Base-by-base conservation (phyloP, 805 yeast genomes). In the Metschnikowia kofuensis region DNA sequence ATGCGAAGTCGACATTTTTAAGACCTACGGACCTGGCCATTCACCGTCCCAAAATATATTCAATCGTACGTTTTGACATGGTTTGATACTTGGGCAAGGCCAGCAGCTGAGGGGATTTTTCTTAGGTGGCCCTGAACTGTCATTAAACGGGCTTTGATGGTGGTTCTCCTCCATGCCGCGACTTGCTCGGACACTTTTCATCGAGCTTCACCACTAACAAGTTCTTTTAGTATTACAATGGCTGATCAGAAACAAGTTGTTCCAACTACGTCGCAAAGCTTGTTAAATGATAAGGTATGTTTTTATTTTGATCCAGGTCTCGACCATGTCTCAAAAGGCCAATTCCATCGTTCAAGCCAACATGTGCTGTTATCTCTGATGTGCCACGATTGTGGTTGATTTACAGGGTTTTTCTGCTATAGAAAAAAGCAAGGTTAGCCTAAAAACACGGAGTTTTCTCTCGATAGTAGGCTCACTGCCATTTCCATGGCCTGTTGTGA, bases 221-320 rank as follows among this genome's bases (percentile, higher is more conserved):
- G 31, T 32, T 13, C n/a, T 35, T 37, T 38, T 39, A 54, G 51
- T 29, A 30, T 38, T 36, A 57, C 39, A 38, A 63, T 64, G 68
- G 57, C 67, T 42, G 56, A 71, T 47, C 72, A 68, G 59, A 68
- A 68, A 59, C 66, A 64, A 55, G 58, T 55, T 38, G 62, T 72
- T 51, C 45, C 59, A 40, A 47, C 64, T 38, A 59, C 83, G 45
- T 79, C 83, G 43, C 81, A 76, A 64, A 77, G 80, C 60, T 78
- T 83, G 57, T 70, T 82, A 58, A 82, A 83, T 62, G 85, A 82
- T 60, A 82, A 83, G 66, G 70, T 67, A 65, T 48, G 70, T 65
- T 13, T n/a, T 37, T 32, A 9, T 21, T 21, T 30, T 28, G 1
- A 21, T 21, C 21, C 4, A 21, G 21, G 21, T 21, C 21, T 21